Conservation (phyloP, 73 alveolate genomes). For the Blepharisma japonicum region DNA sequence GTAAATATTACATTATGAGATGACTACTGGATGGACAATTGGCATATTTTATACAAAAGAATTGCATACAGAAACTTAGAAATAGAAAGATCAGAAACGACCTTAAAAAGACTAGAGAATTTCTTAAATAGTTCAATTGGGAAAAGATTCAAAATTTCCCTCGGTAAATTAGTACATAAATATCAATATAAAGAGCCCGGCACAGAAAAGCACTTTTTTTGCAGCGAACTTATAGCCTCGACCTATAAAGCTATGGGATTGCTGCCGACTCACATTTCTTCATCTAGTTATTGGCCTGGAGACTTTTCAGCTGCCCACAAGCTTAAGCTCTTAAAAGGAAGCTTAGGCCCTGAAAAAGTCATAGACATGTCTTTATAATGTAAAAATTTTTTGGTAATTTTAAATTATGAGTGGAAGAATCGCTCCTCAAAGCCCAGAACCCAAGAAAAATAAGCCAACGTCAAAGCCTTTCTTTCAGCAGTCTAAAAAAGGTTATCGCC, state of each 20-base stretch:
- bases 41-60: constrained; percentile 32
- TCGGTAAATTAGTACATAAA: constrained; percentile 20
- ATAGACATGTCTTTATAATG: constrained; percentile 39
- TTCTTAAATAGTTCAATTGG: constrained; percentile 38
- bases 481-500: too few relatives aligned
- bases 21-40: constrained; percentile 24
- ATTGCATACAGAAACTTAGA: constrained; percentile 34
- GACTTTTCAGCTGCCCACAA: constrained; percentile 36
- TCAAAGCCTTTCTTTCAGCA: too few relatives aligned
- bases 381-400: background rate
- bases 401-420: too few relatives aligned
- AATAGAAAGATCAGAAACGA: constrained; percentile 17
- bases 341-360: constrained; percentile 37
- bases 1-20: constrained; percentile 42
- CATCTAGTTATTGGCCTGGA: constrained; percentile 65
- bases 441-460: too few relatives aligned
- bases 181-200: constrained; percentile 9
- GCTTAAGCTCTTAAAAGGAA: constrained; percentile 32
- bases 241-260: constrained; percentile 60
- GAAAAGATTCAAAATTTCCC: constrained; percentile 32
- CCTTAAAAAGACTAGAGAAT: constrained; percentile 3
- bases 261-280: constrained; percentile 52
- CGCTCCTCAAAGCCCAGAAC: too few relatives aligned
- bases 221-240: constrained; percentile 68
- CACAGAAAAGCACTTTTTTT: constrained; percentile 40